Evolutionary conservation across 2,329 filamentous ascomycete genomes (phyloP).

Genomic region (Penicillium vulpinum): DNA sequence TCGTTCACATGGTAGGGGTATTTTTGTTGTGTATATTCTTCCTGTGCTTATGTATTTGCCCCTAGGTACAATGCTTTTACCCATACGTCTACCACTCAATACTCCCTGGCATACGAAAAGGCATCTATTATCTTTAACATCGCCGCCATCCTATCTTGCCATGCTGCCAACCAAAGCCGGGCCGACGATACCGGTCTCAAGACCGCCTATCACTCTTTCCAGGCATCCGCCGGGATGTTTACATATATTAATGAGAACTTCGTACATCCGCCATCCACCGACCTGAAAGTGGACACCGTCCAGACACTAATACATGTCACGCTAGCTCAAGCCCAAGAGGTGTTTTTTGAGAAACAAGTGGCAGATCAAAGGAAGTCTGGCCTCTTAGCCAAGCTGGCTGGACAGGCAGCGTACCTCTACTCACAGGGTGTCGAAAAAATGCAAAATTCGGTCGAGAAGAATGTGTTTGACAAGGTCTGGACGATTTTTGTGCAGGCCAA

Average conservation of each 20-base stretch:
- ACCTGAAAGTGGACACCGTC: slow-evolving; percentile 91
- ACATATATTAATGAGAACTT: slow-evolving; percentile 99
- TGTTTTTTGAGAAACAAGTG: slow-evolving; percentile 95
- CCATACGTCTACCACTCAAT: slow-evolving; percentile 94
- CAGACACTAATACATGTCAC: slow-evolving; percentile 91
- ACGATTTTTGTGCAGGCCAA: slow-evolving; percentile 71
- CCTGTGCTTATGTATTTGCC: slow-evolving; percentile 4
- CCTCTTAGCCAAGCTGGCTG: slow-evolving; percentile 86
- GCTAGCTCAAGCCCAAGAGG: slow-evolving; percentile 93
- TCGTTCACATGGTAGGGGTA: slow-evolving; percentile 85
- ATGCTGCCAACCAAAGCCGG: slow-evolving; percentile 89
- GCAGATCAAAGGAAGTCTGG: slow-evolving; percentile 90
- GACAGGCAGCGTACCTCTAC: slow-evolving; percentile 87
- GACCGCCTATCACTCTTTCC: slow-evolving; percentile 96
- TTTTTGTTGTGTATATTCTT: background rate
- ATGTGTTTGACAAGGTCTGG: slow-evolving; percentile 94
- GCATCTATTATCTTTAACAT: slow-evolving; percentile 99
- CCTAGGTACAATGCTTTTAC: slow-evolving; percentile 98
- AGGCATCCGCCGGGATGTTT: slow-evolving; percentile 98
- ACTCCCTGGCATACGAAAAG: slow-evolving; percentile 95
- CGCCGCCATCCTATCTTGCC: slow-evolving; percentile 90
- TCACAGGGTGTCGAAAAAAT: slow-evolving; percentile 83
- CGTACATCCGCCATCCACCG: slow-evolving; percentile 92
- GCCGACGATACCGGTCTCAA: slow-evolving; percentile 92
- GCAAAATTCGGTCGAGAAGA: slow-evolving; percentile 87